Evolutionary conservation across 202 grass and related monocot species (phyloP), one percentile per base, ranked within the genome.

Genomic region (Brachypodium distachyon): DNA sequence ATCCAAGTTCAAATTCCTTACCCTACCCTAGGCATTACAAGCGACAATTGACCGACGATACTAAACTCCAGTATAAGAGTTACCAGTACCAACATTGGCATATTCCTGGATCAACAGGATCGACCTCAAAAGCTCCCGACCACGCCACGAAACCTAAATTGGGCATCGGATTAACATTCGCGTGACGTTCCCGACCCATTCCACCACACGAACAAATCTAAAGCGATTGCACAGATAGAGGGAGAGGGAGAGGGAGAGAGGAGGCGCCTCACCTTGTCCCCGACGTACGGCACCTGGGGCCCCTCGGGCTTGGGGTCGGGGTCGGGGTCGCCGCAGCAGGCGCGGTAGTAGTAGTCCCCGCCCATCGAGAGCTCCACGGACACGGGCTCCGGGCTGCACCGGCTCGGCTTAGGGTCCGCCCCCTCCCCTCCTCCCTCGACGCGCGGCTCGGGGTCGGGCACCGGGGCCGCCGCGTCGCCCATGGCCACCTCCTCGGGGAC

Each of bases 261-360:
- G 57, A 38, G 18, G 12, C 12, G 55, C 23, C 75, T 68, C 75
- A 87, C 95, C 91, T 92, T 97, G 53, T 86, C 64, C n/a, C 89
- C 89, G 50, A 97, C 68, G 52, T 59, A 92, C 41, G 95, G 89
- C 65, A 60, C 58, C 89, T 88, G 82, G 61, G 82, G 81, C 7
- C 84, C 85, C 68, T 94, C 91, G 62, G 52, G 49, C 11, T 53
- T 67, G 46, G 40, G 84, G 68, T 82, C 81, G 82, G 74, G 55
- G 80, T 94, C 76, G 38, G 70, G 51, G 37, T 64, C 71, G 63
- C 83, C 61, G 65, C 83, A 79, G 90, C 77, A 89, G 44, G 70
- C 64, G 80, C 33, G 71, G 85, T 90, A 85, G 85, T 90, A 85
- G 91, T 85, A 85, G 61, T 87, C 82, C 14, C 85, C 82, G 44